Evolutionary conservation across 768 basidiomycete genomes (phyloP).

Genomic region (Sistotremastrum suecicum): DNA sequence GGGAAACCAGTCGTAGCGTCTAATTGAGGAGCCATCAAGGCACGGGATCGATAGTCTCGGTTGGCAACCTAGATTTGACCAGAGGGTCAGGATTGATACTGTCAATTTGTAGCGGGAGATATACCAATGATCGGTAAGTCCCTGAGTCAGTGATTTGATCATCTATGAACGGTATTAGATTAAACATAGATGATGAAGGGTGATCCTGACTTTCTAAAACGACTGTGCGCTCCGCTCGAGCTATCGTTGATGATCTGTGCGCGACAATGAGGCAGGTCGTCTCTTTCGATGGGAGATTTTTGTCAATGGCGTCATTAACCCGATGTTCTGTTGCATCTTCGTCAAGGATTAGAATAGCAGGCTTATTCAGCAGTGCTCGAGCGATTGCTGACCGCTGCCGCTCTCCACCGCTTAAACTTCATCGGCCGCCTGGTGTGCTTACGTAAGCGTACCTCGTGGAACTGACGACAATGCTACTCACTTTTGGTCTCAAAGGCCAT

Average conservation of each 20-base stretch:
- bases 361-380: constrained; percentile 28
- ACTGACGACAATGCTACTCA: no score
- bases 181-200: no score
- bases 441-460: constrained; percentile 4
- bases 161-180: no score
- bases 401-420: constrained; percentile 14
- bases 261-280: constrained; percentile 26
- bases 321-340: constrained; percentile 14
- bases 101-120: constrained; percentile 5
- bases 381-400: constrained; percentile 9
- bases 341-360: constrained; percentile 25
- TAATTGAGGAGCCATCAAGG: constrained; percentile 27
- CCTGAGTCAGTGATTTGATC: constrained; percentile 22
- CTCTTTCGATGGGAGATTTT: constrained; percentile 20
- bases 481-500: constrained; percentile 29
- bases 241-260: constrained; percentile 24
- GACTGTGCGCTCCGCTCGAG: constrained; percentile 24
- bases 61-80: constrained; percentile 16
- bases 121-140: constrained; percentile 19
- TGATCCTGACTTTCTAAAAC: constrained; percentile 19
- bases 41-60: constrained; percentile 22
- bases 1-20: constrained; percentile 11
- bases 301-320: constrained; percentile 25
- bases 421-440: constrained; percentile 6
- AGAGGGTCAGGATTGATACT: no score